Evolutionary conservation across 1,139 yeast species (phyloP).

Genomic region (Suhomyces kunorum): DNA sequence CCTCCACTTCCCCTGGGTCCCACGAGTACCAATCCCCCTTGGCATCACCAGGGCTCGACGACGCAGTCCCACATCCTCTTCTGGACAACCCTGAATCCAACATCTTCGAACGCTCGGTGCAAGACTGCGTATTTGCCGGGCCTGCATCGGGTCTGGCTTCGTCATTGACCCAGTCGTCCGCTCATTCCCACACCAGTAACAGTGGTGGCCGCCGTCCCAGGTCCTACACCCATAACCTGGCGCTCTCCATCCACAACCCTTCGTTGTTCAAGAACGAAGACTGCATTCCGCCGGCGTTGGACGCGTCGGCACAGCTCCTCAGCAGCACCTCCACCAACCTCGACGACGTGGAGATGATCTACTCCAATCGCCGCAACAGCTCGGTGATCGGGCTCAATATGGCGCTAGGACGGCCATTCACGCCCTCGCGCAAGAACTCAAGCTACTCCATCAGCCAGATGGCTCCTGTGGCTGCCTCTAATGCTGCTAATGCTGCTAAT

Average conservation of each 20-base stretch:
- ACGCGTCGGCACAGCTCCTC: conserved; percentile 69
- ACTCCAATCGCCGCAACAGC: conserved; percentile 61
- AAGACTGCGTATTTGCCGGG: conserved; percentile 34
- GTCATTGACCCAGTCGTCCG: too few species aligned
- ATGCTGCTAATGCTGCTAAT: too few species aligned
- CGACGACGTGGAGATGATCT: conserved; percentile 70
- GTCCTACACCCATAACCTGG: conserved; percentile 32
- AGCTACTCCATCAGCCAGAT: conserved; percentile 33
- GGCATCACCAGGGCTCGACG: conserved; percentile 4
- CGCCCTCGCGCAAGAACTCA: conserved; percentile 46
- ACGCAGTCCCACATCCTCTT: conserved; percentile 13
- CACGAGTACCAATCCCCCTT: conserved; percentile 10
- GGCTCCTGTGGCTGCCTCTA: too few species aligned
- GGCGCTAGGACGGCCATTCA: conserved; percentile 54
- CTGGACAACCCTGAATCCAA: conserved; percentile 49
- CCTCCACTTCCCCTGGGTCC: conserved; percentile 4
- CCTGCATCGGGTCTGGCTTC: conserved; percentile 6
- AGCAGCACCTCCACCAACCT: conserved; percentile 58
- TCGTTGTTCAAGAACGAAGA: conserved; percentile 50
- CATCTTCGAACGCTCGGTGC: conserved; percentile 66
- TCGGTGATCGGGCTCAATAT: conserved; percentile 59
- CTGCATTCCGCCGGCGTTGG: conserved; percentile 80
- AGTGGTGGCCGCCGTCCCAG: conserved; percentile 27
- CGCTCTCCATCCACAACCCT: conserved; percentile 16
- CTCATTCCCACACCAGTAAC: too few species aligned